Conservation (phyloP, 805 yeast genomes). For the Ogataea pignaliae region DNA sequence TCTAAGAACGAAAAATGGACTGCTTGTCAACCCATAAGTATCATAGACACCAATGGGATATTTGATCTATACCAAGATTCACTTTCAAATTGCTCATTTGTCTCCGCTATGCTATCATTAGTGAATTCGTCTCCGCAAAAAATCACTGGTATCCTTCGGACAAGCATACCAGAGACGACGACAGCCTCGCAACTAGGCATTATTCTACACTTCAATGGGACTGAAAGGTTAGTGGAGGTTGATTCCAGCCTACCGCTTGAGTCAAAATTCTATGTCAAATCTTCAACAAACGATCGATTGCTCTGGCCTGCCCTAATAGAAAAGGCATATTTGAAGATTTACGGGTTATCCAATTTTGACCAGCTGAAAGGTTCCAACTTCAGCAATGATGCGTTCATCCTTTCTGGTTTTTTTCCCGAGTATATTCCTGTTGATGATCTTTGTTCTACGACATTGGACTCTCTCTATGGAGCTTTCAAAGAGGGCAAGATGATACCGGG, state of each 20-base stretch:
- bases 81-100: constrained; percentile 71
- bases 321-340: constrained; percentile 62
- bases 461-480: constrained; percentile 28
- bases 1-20: neutral
- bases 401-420: constrained; percentile 77
- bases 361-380: constrained; percentile 72
- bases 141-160: constrained; percentile 21
- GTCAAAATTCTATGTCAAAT: constrained; percentile 29
- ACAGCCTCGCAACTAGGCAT: constrained; percentile 30
- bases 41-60: constrained; percentile 14
- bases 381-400: constrained; percentile 58
- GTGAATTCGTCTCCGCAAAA: constrained; percentile 20
- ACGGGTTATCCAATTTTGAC: constrained; percentile 44
- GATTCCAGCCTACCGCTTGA: constrained; percentile 38
- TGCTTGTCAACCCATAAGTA: neutral
- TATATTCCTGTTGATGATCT: constrained; percentile 34
- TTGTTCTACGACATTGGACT: constrained; percentile 26
- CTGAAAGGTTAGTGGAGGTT: constrained; percentile 40
- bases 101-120: constrained; percentile 59
- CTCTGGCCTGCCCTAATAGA: constrained; percentile 75
- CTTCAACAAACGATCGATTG: constrained; percentile 30
- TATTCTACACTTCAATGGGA: constrained; percentile 49
- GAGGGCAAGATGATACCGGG: constrained; percentile 46
- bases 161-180: constrained; percentile 14
- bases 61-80: constrained; percentile 42